Percentiles rank a stretch among this genome's conserved stretches.
phyloP scores from a whole-genome alignment of 2,329 filamentous ascomycete genomes.

The Ascochyta viciae-villosae region DNA sequence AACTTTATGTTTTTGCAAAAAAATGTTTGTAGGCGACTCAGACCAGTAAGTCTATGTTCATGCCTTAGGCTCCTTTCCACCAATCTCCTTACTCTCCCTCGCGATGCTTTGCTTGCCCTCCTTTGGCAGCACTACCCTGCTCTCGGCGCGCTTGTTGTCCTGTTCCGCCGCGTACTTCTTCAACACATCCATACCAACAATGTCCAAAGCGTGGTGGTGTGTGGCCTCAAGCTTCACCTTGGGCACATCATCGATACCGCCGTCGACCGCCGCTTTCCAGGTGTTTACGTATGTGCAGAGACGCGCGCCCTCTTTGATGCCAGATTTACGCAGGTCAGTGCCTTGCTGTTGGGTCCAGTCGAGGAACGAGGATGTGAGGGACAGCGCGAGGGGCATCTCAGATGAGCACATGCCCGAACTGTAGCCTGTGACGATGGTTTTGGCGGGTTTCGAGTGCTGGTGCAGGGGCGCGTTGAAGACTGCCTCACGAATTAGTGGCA shows the following conservation, averaged over 20 bases:
- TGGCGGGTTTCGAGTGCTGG: slow-evolving; percentile 24
- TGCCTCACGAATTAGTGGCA: slow-evolving; percentile 2
- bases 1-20: too few relatives aligned
- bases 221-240: slow-evolving; percentile 59
- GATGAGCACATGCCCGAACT: slow-evolving; percentile 28
- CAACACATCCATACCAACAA: slow-evolving; percentile 56
- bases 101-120: slow-evolving; percentile 18
- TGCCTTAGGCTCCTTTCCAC: slow-evolving; percentile 35
- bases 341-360: slow-evolving; percentile 64
- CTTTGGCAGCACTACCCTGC: slow-evolving; percentile 16
- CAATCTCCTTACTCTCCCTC: slow-evolving; percentile 32
- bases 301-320: slow-evolving; percentile 62
- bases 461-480: slow-evolving; percentile 36
- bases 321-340: slow-evolving; percentile 63
- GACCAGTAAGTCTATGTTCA: background rate
- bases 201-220: slow-evolving; percentile 58
- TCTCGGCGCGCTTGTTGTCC: slow-evolving; percentile 26
- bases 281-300: slow-evolving; percentile 66
- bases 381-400: slow-evolving; percentile 56
- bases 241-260: slow-evolving; percentile 35
- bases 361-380: slow-evolving; percentile 65
- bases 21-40: too few relatives aligned
- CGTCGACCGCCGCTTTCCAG: slow-evolving; percentile 58
- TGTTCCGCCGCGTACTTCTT: slow-evolving; percentile 55
- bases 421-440: slow-evolving; percentile 15